Evolutionary conservation across 2,329 filamentous ascomycete genomes (phyloP).

Genomic region (Hypoxylon sp.): DNA sequence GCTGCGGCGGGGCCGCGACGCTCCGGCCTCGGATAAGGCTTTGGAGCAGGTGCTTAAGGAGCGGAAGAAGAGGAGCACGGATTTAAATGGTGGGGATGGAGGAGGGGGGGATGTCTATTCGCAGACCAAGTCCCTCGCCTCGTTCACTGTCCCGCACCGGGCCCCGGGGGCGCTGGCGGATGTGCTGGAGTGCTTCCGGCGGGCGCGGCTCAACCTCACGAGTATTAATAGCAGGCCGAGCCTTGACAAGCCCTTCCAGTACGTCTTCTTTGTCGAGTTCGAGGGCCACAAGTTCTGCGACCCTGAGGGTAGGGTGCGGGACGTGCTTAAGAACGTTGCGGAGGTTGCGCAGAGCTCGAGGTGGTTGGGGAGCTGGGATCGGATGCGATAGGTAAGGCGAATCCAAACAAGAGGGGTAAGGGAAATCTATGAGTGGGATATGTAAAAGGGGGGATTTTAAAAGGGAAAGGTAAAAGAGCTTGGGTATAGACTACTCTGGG

Average conservation of each 20-base stretch:
- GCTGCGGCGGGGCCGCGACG: conserved; percentile 59
- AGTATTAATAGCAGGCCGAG: conserved; percentile 91
- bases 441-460: neutral
- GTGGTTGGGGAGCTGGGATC: conserved; percentile 79
- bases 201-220: conserved; percentile 82
- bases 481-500: neutral
- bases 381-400: conserved; percentile 43
- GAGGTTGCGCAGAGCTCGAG: conserved; percentile 73
- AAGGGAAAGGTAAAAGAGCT: neutral
- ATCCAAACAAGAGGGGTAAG: neutral
- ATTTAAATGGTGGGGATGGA: conserved; percentile 9
- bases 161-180: conserved; percentile 86
- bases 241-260: conserved; percentile 80
- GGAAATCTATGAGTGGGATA: neutral
- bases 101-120: conserved; percentile 38
- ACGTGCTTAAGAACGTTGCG: conserved; percentile 71
- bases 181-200: conserved; percentile 83
- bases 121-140: conserved; percentile 79
- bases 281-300: conserved; percentile 72
- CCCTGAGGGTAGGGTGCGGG: conserved; percentile 70
- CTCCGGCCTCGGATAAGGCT: neutral
- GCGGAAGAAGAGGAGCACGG: conserved; percentile 41
- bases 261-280: conserved; percentile 96
- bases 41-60: conserved; percentile 1
- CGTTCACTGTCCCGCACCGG: conserved; percentile 85